Evolutionary conservation across 306 rosid genomes (phyloP).

Genomic region (Fragaria vesca): DNA sequence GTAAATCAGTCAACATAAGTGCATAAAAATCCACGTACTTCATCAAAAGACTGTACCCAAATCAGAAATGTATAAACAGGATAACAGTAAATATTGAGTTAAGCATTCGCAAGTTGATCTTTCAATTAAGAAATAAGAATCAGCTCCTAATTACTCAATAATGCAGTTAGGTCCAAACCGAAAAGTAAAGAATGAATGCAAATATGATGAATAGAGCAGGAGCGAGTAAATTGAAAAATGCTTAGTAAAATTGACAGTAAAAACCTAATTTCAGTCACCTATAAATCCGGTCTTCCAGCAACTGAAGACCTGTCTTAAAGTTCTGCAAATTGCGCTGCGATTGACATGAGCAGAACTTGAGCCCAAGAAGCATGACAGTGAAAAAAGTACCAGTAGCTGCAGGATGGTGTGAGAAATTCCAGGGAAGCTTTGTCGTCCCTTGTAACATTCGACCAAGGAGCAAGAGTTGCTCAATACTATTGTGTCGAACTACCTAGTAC

Average conservation of each 20-base stretch:
- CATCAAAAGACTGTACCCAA: conserved; percentile 20
- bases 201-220: conserved; percentile 8
- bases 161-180: not conserved
- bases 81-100: not conserved
- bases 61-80: conserved; percentile 5
- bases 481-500: conserved; percentile 82
- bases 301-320: conserved; percentile 83
- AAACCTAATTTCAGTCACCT: conserved; percentile 47
- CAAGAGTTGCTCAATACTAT: conserved; percentile 95
- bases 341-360: conserved; percentile 93
- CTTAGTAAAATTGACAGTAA: conserved; percentile 14
- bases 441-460: conserved; percentile 94
- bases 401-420: conserved; percentile 91
- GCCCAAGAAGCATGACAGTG: conserved; percentile 95
- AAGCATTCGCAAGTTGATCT: not conserved
- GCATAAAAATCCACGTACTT: conserved; percentile 20
- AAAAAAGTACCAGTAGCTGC: conserved; percentile 96
- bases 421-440: conserved; percentile 86
- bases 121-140: not conserved
- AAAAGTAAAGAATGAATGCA: not conserved
- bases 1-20: conserved; percentile 17
- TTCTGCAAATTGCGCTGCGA: conserved; percentile 81
- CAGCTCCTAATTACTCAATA: not conserved
- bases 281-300: conserved; percentile 87
- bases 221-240: conserved; percentile 23